phyloP scores from a whole-genome alignment of 2,329 filamentous ascomycete species.

The Aspergillus nomiae region DNA sequence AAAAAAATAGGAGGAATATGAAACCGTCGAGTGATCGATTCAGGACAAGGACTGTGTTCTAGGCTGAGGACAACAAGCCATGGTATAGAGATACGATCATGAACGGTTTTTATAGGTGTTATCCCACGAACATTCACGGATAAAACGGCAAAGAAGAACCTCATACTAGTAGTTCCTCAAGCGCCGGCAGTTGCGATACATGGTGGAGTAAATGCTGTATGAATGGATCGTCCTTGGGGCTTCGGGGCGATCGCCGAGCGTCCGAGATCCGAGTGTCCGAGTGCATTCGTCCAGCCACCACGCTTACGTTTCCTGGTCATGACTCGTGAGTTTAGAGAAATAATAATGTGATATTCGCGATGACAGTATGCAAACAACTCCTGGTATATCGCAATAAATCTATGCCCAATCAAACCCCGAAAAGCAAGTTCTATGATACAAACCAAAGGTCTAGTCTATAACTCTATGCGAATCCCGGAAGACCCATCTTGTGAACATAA shows the following conservation, averaged over 20 bases:
- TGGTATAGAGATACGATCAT: not conserved
- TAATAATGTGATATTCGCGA: not conserved
- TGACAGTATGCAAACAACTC: not conserved
- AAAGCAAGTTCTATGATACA: not conserved
- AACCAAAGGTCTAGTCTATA: not conserved
- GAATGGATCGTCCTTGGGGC: not conserved
- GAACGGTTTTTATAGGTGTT: too few relatives aligned
- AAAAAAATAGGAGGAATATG: not conserved
- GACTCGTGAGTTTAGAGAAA: not conserved
- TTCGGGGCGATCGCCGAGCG: not conserved
- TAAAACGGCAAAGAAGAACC: not conserved
- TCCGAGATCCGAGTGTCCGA: not conserved
- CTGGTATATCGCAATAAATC: not conserved
- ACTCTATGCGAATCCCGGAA: constrained; percentile 16
- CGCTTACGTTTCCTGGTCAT: not conserved
- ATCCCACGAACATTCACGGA: not conserved
- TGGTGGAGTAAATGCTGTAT: not conserved
- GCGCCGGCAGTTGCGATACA: not conserved
- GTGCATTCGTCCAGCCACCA: not conserved
- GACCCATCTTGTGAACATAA: constrained; percentile 19
- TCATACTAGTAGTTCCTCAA: not conserved
- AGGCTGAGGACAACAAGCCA: too few relatives aligned
- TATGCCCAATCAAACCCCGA: not conserved
- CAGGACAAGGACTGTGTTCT: not conserved
- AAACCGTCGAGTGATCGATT: not conserved